A percentile compares a stretch with the other conserved stretches of the same genome.
phyloP scores from a whole-genome alignment of 306 rosid species.

The Lagenaria siceraria region DNA sequence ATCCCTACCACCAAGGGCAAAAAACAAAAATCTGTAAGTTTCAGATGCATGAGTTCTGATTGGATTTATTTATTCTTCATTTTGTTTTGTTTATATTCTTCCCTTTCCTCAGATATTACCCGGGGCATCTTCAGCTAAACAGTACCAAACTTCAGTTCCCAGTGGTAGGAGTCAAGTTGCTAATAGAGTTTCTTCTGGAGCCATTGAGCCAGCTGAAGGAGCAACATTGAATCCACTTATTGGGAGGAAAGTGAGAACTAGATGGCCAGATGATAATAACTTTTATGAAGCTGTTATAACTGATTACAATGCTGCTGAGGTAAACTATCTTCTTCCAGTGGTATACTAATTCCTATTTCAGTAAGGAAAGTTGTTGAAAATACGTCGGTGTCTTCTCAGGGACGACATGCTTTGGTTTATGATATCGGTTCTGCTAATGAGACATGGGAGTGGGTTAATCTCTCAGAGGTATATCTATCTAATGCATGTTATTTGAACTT shows the following conservation, averaged over 20 bases:
- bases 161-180: slow-evolving; percentile 61
- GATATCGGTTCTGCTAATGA: slow-evolving; percentile 59
- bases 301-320: slow-evolving; percentile 58
- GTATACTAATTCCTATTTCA: not conserved
- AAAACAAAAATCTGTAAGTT: slow-evolving; percentile 77
- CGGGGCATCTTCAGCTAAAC: slow-evolving; percentile 56
- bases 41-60: not conserved
- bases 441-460: slow-evolving; percentile 89
- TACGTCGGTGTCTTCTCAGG: slow-evolving; percentile 33
- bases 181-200: slow-evolving; percentile 53
- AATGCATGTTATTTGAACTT: slow-evolving; percentile 6
- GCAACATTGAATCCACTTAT: slow-evolving; percentile 40
- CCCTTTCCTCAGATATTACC: slow-evolving; percentile 43
- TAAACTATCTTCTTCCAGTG: slow-evolving; percentile 8
- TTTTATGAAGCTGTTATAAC: slow-evolving; percentile 85
- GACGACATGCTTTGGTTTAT: slow-evolving; percentile 71
- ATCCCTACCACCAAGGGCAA: slow-evolving; percentile 65
- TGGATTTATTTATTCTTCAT: not conserved
- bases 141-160: slow-evolving; percentile 52
- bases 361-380: slow-evolving; percentile 10
- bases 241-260: slow-evolving; percentile 74
- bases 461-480: slow-evolving; percentile 59
- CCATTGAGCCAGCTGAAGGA: slow-evolving; percentile 54
- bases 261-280: slow-evolving; percentile 95
- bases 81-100: not conserved